Base-by-base conservation (phyloP, 2,329 filamentous ascomycete genomes). In the Sordariomycetes sp. region DNA sequence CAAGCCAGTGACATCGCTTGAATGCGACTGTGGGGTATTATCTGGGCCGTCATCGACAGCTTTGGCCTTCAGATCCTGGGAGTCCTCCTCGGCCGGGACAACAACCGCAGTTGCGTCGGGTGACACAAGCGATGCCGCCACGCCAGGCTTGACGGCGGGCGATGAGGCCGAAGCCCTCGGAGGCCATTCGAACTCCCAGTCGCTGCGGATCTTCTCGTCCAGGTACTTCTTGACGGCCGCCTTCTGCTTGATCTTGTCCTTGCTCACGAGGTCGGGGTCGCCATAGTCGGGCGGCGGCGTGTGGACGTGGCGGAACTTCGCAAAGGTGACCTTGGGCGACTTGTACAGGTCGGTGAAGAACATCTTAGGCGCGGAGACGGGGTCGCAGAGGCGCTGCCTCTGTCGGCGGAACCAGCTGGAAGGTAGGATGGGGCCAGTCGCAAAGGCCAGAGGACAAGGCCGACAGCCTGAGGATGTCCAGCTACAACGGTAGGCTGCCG, bases 111-210 rank as follows among this genome's bases (percentile, higher is more conserved):
- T 18, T 50, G 46, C 20, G 5, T 50, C 18, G 48, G 32, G 24
- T 14, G 35, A 14, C 7, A n/a, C 48, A 43, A 58, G 28, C 18
- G 32, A 28, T 53, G 50, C 34, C 3, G 3, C 40, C 24, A 20
- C 24, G 35, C 43, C 56, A n/a, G 56, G 24, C 25, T n/a, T 43
- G 46, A 50, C 12, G 24, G 51, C 14, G 5, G 52, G 57, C 22
- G 53, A 37, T 11, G 24, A 14, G n/a, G 55, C 35, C 20, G 34
- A 35, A 24, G 50, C 14, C n/a, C 20, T 35, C 2, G 71, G 73
- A 1, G 80, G 79, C 82, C 82, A 86, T 37, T 71, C 63, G 64
- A 84, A 87, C 0, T 73, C 70, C 84, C 83, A 87, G 65, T 86
- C 82, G 61, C 75, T 76, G 61, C 76, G 78, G 48, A 87, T 72